Base-by-base conservation (phyloP, 2,329 filamentous ascomycete species). In the Sporothrix pseudoabietina region DNA sequence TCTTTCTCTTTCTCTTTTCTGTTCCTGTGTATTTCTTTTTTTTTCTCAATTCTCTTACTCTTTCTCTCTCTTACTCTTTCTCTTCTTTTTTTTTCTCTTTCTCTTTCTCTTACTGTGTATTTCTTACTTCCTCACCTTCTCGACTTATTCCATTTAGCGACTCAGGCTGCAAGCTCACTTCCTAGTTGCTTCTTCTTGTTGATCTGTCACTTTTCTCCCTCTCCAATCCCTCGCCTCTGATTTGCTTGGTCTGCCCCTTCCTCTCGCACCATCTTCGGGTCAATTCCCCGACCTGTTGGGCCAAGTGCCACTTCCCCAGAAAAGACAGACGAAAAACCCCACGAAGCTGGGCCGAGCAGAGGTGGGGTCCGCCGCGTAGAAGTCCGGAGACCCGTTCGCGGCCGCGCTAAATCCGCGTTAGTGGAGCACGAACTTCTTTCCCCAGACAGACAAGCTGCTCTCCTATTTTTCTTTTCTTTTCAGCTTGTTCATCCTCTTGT, bases 301-400 rank as follows among this genome's bases (percentile, higher is more conserved):
- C 19, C 55, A 35, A 35, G 12, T 49, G 4, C 4, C 47, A 10
- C 4, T 16, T 39, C 9, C 8, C 19, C 35, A 7, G 10, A 19
- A 14, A 19, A 14, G 32, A 12, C 35, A 3, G 1, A 35, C 35
- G n/a, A 35, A 44, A 65, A 26, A 10, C 22, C 22, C 61, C 39
- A 47, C 61, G 39, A 66, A 66, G 61, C 16, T 66, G 26, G 61
- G 41, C 61, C 61, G 61, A 66, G 57, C 30, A 1, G 57, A 41
- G 39, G 39, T 47, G 39, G 39, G 41, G 39, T 47, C 32, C 26
- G 26, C 26, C 26, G 26, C 26, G 1, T 26, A 2, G 26, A 26
- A 26, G 26, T 26, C 26, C 26, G 1, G 26, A 26, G 26, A 26
- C 47, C 47, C 1, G 47, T 52, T n/a, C 10, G 6, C 2, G 22